Conservation (phyloP, 495 filamentous ascomycete species). For the Aspergillus olivimuriae region DNA sequence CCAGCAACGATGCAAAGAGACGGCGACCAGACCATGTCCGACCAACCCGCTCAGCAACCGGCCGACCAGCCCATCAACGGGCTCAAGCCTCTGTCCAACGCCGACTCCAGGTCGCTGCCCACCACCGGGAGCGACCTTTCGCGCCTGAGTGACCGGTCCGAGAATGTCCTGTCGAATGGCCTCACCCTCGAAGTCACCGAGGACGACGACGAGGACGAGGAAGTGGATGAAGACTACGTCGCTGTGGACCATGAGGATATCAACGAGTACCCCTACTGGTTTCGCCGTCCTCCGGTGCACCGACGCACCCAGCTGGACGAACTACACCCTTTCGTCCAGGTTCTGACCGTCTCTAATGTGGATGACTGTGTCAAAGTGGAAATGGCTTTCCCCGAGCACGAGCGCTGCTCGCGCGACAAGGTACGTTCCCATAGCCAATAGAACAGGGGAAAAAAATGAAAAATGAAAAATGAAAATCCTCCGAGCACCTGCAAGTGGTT, state of each 20-base stretch:
- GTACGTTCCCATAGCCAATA: conserved; percentile 51
- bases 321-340: conserved; percentile 63
- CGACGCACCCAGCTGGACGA: conserved; percentile 41
- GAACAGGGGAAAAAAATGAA: too few relatives aligned
- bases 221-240: conserved; percentile 38
- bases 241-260: conserved; percentile 39
- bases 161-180: conserved; percentile 28
- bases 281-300: conserved; percentile 35
- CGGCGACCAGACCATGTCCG: conserved; percentile 12
- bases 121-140: conserved; percentile 29
- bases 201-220: conserved; percentile 33
- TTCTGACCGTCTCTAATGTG: conserved; percentile 64
- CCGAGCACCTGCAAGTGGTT: too few relatives aligned
- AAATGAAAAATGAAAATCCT: too few relatives aligned
- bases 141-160: conserved; percentile 27
- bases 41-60: conserved; percentile 8
- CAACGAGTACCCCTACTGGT: conserved; percentile 39
- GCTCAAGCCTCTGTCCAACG: conserved; percentile 30
- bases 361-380: conserved; percentile 75
- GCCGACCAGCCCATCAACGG: conserved; percentile 18
- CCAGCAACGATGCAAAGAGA: too few relatives aligned
- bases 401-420: conserved; percentile 76
- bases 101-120: conserved; percentile 24
- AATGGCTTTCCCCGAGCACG: conserved; percentile 63
- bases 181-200: conserved; percentile 24